Conservation (phyloP, 78 protist species). For the Cavenderia fasciculata region DNA sequence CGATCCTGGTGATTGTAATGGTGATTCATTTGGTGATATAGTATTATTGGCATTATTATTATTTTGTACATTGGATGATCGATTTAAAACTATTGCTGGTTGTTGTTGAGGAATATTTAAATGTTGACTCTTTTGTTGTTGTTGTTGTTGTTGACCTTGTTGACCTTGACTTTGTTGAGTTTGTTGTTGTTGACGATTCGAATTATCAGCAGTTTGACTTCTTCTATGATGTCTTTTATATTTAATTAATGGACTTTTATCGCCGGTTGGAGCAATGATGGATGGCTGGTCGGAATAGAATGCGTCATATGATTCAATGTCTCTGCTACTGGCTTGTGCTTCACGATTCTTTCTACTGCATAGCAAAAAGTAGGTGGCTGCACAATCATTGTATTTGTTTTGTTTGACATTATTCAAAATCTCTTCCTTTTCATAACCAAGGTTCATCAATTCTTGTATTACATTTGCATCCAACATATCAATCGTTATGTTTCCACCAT, state of each 20-base stretch:
- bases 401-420: conserved; percentile 33
- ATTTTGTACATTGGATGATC: conserved; percentile 1
- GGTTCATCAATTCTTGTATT: conserved; percentile 24
- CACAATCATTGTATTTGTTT: conserved; percentile 59
- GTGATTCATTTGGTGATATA: not conserved
- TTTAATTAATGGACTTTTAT: conserved; percentile 66
- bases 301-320: not conserved
- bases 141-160: not conserved
- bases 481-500: too few species aligned
- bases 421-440: conserved; percentile 61
- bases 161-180: too few species aligned
- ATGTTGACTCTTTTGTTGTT: conserved; percentile 1
- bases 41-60: conserved; percentile 7
- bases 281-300: conserved; percentile 54
- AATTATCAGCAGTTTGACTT: conserved; percentile 63
- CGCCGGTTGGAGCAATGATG: conserved; percentile 55
- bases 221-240: conserved; percentile 70
- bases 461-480: conserved; percentile 32
- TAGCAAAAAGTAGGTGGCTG: conserved; percentile 64
- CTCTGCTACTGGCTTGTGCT: not conserved
- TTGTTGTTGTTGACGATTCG: conserved; percentile 4
- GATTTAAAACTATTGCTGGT: not conserved
- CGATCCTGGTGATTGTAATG: conserved; percentile 5
- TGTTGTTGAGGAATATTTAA: not conserved
- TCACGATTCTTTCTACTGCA: conserved; percentile 34